Evolutionary conservation across 208 protist species (phyloP).

Genomic region (Angomonas deanei): DNA sequence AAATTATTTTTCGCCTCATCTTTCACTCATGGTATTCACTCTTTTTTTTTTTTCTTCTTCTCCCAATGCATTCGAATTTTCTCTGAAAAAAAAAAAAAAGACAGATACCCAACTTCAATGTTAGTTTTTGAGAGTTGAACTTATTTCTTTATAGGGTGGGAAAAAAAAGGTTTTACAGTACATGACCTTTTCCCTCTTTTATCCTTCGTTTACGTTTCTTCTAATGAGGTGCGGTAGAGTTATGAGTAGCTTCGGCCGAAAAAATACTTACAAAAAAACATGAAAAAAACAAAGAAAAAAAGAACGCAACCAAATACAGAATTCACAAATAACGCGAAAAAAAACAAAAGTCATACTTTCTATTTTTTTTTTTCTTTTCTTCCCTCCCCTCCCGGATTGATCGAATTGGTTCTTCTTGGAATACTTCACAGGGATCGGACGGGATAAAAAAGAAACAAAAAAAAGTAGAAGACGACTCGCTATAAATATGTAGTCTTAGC

Average conservation of each 20-base stretch:
- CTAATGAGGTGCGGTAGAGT: too few species aligned
- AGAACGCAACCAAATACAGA: slow-evolving; percentile 7
- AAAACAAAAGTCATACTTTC: slow-evolving; percentile 2
- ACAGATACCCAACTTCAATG: not conserved
- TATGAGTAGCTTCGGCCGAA: too few species aligned
- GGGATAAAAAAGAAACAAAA: too few species aligned
- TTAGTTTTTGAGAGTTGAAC: not conserved
- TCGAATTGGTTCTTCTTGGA: too few species aligned
- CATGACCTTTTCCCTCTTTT: not conserved
- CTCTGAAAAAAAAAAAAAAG: not conserved
- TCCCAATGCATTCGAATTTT: not conserved
- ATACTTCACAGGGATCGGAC: too few species aligned
- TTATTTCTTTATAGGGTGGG: not conserved
- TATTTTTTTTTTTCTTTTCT: slow-evolving; percentile 15
- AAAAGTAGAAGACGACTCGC: not conserved
- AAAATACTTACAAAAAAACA: too few species aligned
- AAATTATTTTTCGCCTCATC: too few species aligned
- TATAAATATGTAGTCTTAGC: not conserved
- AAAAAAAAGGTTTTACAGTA: not conserved
- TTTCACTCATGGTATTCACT: not conserved
- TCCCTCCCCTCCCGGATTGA: too few species aligned
- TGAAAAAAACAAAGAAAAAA: not conserved
- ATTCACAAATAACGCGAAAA: slow-evolving; percentile 7
- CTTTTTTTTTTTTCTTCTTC: slow-evolving; percentile 1
- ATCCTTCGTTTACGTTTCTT: not conserved